Percentiles rank a stretch among this genome's conserved stretches.
These are phyloP conservation scores for Paecilomyces niveus DNA, from an alignment of 2,329 filamentous ascomycete species.

Conservation along the genomic window DNA sequence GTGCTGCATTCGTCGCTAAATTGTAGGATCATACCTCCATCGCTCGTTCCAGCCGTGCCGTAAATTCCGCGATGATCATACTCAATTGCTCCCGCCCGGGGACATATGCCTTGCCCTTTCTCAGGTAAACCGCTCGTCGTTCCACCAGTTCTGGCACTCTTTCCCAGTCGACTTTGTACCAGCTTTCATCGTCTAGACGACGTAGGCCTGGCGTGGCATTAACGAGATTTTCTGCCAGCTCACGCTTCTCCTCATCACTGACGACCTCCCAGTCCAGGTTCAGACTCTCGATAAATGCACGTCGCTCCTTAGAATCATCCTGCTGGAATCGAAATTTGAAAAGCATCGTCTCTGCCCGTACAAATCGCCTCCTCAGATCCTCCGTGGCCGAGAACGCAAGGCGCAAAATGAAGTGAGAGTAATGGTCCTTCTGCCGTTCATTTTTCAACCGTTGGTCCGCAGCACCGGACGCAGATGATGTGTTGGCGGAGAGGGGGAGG, in stretches of 20 bases:
- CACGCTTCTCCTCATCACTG: slow-evolving; percentile 68
- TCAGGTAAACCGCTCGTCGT: slow-evolving; percentile 66
- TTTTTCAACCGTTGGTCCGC: slow-evolving; percentile 48
- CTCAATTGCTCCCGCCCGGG: slow-evolving; percentile 79
- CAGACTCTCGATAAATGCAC: slow-evolving; percentile 67
- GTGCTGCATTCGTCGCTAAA: not conserved
- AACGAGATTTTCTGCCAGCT: slow-evolving; percentile 55
- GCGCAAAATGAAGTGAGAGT: slow-evolving; percentile 92
- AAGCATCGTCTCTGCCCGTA: slow-evolving; percentile 78
- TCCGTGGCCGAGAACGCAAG: slow-evolving; percentile 89
- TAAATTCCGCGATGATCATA: slow-evolving; percentile 85
- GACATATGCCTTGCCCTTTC: slow-evolving; percentile 81
- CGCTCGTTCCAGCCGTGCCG: slow-evolving; percentile 67
- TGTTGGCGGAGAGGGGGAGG: slow-evolving; percentile 71
- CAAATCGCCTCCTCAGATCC: slow-evolving; percentile 79
- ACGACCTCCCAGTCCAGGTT: slow-evolving; percentile 82
- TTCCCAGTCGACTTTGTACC: slow-evolving; percentile 97
- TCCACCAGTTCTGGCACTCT: slow-evolving; percentile 87
- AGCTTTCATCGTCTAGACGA: slow-evolving; percentile 67
- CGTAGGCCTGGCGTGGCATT: slow-evolving; percentile 47
- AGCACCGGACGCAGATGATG: slow-evolving; percentile 50
- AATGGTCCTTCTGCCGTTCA: slow-evolving; percentile 91
- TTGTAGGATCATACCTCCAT: slow-evolving; percentile 56
- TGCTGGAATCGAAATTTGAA: slow-evolving; percentile 74
- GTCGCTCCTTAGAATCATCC: slow-evolving; percentile 67